Percentiles rank a stretch among this genome's conserved stretches.
Evolutionary conservation across 2,329 filamentous ascomycete genomes (phyloP).

Genomic region (Ascochyta pisi): DNA sequence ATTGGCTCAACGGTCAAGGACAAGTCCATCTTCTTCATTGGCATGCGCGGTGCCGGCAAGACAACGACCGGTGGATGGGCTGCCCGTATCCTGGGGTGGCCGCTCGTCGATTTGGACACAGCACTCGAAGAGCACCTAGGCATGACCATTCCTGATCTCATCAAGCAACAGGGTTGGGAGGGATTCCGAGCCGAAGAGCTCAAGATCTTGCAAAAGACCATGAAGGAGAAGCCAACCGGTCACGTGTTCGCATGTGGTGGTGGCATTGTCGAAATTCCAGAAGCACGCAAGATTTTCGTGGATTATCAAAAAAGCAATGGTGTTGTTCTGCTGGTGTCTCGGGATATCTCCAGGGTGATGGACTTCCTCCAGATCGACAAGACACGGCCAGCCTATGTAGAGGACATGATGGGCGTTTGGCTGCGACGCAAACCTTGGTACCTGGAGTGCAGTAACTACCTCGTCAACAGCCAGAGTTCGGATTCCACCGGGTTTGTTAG

Average conservation of each 20-base stretch:
- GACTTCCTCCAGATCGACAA: conserved; percentile 88
- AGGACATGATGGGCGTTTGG: conserved; percentile 92
- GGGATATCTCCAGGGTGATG: conserved; percentile 86
- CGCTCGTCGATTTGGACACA: conserved; percentile 85
- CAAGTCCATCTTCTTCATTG: conserved; percentile 88
- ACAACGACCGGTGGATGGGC: conserved; percentile 92
- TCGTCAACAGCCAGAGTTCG: conserved; percentile 82
- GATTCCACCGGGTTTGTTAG: conserved; percentile 58
- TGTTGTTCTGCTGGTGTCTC: conserved; percentile 84
- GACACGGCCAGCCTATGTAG: conserved; percentile 88
- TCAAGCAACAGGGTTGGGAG: conserved; percentile 81
- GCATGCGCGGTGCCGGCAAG: conserved; percentile 97
- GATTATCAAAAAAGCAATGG: conserved; percentile 79
- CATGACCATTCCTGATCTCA: conserved; percentile 84
- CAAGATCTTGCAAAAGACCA: conserved; percentile 72
- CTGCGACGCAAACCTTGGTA: conserved; percentile 88
- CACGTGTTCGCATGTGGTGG: conserved; percentile 94
- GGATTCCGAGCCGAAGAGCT: conserved; percentile 84
- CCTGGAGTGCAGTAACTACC: conserved; percentile 89
- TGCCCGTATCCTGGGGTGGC: conserved; percentile 74
- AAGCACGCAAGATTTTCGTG: conserved; percentile 76
- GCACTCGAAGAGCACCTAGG: conserved; percentile 79
- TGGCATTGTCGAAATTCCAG: conserved; percentile 85
- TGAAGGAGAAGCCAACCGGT: conserved; percentile 75
- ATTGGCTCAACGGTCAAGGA: conserved; percentile 43